Evolutionary conservation across 2,329 filamentous ascomycete genomes (phyloP).

Genomic region (Monilinia aucupariae): DNA sequence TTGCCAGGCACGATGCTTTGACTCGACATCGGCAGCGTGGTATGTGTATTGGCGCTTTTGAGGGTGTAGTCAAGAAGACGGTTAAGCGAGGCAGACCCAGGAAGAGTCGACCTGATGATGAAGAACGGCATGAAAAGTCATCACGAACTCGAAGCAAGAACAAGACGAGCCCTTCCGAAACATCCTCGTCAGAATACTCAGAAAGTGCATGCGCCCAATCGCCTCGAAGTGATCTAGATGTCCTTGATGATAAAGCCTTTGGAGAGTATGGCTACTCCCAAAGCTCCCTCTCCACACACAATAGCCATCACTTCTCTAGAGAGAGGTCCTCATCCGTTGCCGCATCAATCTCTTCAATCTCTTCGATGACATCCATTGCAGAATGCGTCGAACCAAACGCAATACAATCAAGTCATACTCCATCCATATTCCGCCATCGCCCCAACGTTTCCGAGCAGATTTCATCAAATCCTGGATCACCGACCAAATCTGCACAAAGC

Average conservation of each 20-base stretch:
- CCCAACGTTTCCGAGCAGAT: conserved; percentile 26
- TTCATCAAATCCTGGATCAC: conserved; percentile 41
- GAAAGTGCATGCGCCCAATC: conserved; percentile 53
- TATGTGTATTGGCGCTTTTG: conserved; percentile 94
- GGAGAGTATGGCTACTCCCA: conserved; percentile 37
- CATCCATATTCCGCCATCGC: conserved; percentile 28
- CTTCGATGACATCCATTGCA: conserved; percentile 15
- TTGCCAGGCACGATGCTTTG: conserved; percentile 90
- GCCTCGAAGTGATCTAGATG: conserved; percentile 44
- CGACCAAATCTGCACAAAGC: conserved; percentile 45
- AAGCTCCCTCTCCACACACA: conserved; percentile 35
- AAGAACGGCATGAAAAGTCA: conserved; percentile 52
- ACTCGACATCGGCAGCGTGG: conserved; percentile 91
- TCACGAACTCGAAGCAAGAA: conserved; percentile 51
- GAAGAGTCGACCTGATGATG: conserved; percentile 52
- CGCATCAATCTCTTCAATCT: conserved; percentile 9
- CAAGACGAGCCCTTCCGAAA: conserved; percentile 37
- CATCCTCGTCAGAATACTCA: conserved; percentile 52
- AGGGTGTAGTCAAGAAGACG: conserved; percentile 65
- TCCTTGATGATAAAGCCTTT: conserved; percentile 37
- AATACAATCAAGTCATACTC: conserved; percentile 30
- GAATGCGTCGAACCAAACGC: conserved; percentile 33
- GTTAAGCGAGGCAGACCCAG: conserved; percentile 61
- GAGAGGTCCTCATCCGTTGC: conserved; percentile 24
- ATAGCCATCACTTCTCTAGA: conserved; percentile 36